These are phyloP conservation scores for Magnusiomyces paraingens DNA, from an alignment of 1,139 yeast species.

Conservation along the genomic window DNA sequence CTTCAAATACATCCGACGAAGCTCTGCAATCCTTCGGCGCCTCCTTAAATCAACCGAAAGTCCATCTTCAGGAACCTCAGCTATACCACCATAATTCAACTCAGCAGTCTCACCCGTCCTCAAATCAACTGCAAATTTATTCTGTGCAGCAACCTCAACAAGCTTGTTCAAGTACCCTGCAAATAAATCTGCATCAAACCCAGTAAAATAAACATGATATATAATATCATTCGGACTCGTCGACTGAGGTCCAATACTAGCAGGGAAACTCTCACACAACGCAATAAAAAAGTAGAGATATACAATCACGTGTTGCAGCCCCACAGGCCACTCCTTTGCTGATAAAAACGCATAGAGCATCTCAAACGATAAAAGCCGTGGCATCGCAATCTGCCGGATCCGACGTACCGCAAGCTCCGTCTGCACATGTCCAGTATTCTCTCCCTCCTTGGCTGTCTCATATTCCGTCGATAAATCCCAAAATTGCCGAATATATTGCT, in stretches of 20 bases:
- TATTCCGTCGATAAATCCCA: too few species aligned
- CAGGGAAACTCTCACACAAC: conserved; percentile 18
- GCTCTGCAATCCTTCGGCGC: too few species aligned
- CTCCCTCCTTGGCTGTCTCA: not conserved
- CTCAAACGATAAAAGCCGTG: conserved; percentile 13
- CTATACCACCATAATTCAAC: too few species aligned
- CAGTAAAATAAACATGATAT: conserved; percentile 6
- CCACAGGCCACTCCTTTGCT: conserved; percentile 12
- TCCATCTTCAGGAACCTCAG: too few species aligned
- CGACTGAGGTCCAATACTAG: conserved; percentile 7
- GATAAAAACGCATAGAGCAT: conserved; percentile 16
- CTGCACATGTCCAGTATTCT: not conserved
- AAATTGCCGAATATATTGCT: too few species aligned
- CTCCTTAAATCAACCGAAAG: too few species aligned
- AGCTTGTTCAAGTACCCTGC: conserved; percentile 8
- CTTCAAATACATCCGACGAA: too few species aligned
- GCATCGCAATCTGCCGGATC: conserved; percentile 9
- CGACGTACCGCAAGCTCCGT: not conserved
- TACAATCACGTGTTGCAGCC: conserved; percentile 23
- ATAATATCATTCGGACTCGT: too few species aligned
- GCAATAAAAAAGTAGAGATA: conserved; percentile 25
- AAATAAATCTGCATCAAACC: conserved; percentile 17
- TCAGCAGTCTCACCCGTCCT: too few species aligned
- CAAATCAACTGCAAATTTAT: not conserved
- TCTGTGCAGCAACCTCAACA: not conserved